Evolutionary conservation across 768 basidiomycete species (phyloP).

Genomic region (Boletus fagicola): DNA sequence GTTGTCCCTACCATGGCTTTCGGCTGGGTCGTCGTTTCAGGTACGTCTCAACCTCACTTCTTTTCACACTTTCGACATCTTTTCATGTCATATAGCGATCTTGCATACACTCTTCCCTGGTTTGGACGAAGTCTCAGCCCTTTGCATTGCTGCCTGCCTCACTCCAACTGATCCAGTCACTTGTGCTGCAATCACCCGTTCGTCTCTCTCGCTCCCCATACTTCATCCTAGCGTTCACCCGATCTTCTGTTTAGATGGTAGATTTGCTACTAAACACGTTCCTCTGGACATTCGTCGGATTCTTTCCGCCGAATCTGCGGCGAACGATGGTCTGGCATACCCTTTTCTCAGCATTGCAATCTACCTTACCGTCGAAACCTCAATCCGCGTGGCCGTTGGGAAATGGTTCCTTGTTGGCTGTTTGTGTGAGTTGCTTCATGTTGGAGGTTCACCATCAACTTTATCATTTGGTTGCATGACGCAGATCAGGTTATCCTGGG

Average conservation of each 20-base stretch:
- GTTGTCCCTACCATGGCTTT: constrained; percentile 84
- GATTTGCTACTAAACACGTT: constrained; percentile 67
- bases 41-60: constrained; percentile 37
- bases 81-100: constrained; percentile 44
- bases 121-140: constrained; percentile 67
- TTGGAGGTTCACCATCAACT: neutral
- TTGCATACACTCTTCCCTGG: constrained; percentile 71
- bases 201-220: constrained; percentile 13
- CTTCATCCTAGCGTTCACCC: neutral
- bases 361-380: constrained; percentile 75
- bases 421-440: constrained; percentile 45
- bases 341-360: constrained; percentile 87
- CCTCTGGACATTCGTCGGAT: constrained; percentile 75
- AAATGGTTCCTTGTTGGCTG: constrained; percentile 89
- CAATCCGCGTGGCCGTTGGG: constrained; percentile 60
- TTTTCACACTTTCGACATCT: neutral
- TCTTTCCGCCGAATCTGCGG: constrained; percentile 85
- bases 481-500: constrained; percentile 83
- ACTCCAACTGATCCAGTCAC: constrained; percentile 96
- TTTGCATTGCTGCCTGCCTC: constrained; percentile 86
- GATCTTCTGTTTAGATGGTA: constrained; percentile 50
- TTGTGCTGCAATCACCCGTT: constrained; percentile 77
- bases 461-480: constrained; percentile 2
- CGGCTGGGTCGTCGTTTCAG: constrained; percentile 76
- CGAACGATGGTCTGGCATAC: constrained; percentile 95